Percentiles rank a stretch among this genome's conserved stretches.
Conservation (phyloP, 2,329 filamentous ascomycete genomes). For the Blumeriella jaapii region DNA sequence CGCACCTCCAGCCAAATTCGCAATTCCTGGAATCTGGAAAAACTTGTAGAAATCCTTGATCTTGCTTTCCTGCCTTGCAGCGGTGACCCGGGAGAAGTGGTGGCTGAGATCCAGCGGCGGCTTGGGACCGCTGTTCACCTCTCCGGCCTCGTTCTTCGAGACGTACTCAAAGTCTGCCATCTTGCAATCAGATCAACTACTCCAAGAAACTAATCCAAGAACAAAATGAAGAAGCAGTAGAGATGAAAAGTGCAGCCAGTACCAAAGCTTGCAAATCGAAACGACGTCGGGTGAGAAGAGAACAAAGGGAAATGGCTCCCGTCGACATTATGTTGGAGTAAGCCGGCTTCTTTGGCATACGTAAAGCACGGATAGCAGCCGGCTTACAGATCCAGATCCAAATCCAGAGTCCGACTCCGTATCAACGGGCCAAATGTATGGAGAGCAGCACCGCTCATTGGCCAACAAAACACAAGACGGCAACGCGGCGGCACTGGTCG, state of each 20-base stretch:
- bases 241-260: background rate
- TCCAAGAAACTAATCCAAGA: background rate
- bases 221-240: too few species aligned
- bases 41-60: slow-evolving; percentile 84
- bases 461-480: too few species aligned
- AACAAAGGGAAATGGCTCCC: background rate
- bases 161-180: slow-evolving; percentile 24
- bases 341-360: too few species aligned
- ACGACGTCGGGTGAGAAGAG: background rate
- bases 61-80: slow-evolving; percentile 48
- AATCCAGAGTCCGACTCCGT: too few species aligned
- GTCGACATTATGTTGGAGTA: too few species aligned
- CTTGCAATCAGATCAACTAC: background rate
- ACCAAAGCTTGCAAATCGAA: background rate
- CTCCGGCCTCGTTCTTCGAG: slow-evolving; percentile 8
- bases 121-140: slow-evolving; percentile 10
- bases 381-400: background rate
- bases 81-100: slow-evolving; percentile 61
- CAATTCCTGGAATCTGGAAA: slow-evolving; percentile 54
- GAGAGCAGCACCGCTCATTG: too few species aligned
- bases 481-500: too few species aligned
- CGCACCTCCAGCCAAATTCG: slow-evolving; percentile 50
- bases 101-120: slow-evolving; percentile 66
- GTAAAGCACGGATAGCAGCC: too few species aligned
- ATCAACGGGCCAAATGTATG: too few species aligned